A percentile compares a stretch with the other conserved stretches of the same genome.
phyloP scores from a whole-genome alignment of 495 filamentous ascomycete species.

The Penicillium waksmanii region DNA sequence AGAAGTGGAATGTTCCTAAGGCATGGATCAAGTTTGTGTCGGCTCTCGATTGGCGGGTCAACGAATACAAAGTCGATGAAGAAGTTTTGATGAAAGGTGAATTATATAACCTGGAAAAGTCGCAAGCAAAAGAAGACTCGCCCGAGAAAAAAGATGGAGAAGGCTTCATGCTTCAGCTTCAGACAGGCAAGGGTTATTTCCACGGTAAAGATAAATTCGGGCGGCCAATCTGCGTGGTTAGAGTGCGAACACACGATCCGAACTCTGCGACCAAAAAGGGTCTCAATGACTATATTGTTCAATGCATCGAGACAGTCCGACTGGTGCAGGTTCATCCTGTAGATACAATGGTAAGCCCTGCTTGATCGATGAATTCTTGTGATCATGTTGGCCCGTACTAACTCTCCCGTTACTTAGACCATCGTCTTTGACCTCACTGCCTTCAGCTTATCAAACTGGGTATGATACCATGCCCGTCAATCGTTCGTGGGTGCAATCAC shows the following conservation, averaged over 20 bases:
- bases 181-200: constrained; percentile 88
- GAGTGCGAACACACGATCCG: constrained; percentile 74
- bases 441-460: constrained; percentile 91
- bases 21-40: constrained; percentile 86
- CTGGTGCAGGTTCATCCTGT: constrained; percentile 73
- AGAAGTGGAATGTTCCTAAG: constrained; percentile 91
- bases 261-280: constrained; percentile 79
- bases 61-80: constrained; percentile 78
- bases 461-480: constrained; percentile 35
- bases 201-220: constrained; percentile 82
- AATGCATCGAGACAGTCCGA: constrained; percentile 84
- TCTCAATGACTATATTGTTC: constrained; percentile 84
- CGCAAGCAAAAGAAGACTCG: constrained; percentile 53
- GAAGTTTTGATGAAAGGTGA: constrained; percentile 82
- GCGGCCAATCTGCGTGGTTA: constrained; percentile 79
- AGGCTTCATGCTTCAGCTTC: constrained; percentile 78
- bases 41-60: constrained; percentile 82
- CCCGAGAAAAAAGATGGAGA: constrained; percentile 63
- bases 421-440: constrained; percentile 91
- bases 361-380: no score
- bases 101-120: constrained; percentile 58
- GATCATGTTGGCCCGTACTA: background rate
- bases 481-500: background rate
- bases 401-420: constrained; percentile 44
- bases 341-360: constrained; percentile 72